phyloP scores from a whole-genome alignment of 2,329 filamentous ascomycete genomes.

The Cordyceps fumosorosea region DNA sequence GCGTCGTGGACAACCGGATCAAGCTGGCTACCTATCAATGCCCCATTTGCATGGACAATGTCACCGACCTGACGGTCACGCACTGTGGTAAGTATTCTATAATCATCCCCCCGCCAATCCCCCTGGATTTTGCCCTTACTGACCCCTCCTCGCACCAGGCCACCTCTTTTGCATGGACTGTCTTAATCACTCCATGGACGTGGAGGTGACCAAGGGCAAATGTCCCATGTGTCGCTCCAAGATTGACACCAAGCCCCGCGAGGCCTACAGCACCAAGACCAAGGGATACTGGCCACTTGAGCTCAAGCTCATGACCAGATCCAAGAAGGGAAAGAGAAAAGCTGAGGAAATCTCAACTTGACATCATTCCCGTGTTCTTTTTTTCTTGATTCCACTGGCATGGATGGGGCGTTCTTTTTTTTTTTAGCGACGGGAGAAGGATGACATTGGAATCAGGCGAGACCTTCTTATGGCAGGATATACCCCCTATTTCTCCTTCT shows the following conservation, averaged over 20 bases:
- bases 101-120: not conserved
- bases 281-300: slow-evolving; percentile 54
- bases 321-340: slow-evolving; percentile 42
- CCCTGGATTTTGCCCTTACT: not conserved
- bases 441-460: not conserved
- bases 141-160: slow-evolving; percentile 32
- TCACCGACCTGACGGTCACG: slow-evolving; percentile 52
- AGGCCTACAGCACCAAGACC: slow-evolving; percentile 35
- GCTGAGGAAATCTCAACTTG: slow-evolving; percentile 22
- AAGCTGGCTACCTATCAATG: slow-evolving; percentile 55
- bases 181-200: slow-evolving; percentile 53
- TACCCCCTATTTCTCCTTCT: not conserved
- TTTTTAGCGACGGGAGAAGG: not conserved
- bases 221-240: slow-evolving; percentile 60
- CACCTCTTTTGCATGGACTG: slow-evolving; percentile 60
- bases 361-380: not conserved
- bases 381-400: not conserved
- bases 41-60: slow-evolving; percentile 61
- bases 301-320: slow-evolving; percentile 55
- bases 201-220: slow-evolving; percentile 47
- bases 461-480: slow-evolving; percentile 1
- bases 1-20: slow-evolving; percentile 40
- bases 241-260: slow-evolving; percentile 42
- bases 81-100: slow-evolving; percentile 52
- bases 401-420: not conserved